Evolutionary conservation across 75 land plant genomes (phyloP), one percentile per base, ranked within the genome.

Genomic region (Chamaecyparis obtusa): DNA sequence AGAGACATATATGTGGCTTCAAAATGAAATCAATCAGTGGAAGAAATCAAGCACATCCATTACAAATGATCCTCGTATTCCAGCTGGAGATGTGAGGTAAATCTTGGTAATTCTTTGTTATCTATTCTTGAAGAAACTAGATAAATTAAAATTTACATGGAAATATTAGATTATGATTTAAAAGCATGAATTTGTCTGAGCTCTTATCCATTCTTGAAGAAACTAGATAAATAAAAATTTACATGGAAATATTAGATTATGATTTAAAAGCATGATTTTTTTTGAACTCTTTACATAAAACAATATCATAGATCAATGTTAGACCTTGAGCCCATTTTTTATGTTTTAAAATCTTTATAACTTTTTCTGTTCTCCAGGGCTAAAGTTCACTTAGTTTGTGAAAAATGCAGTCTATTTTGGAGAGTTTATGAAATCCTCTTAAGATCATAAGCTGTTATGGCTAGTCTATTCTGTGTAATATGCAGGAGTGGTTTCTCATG

Each of bases 41-140:
- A 81, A 46, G 49, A 81, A 46, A n/a, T 81, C 83, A 33, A 81
- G 30, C 6, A 48, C 64, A 33, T 84, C 57, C 24, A 17, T 36
- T 13, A 84, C 10, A 84, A 16, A 55, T 84, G 46, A 27, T 81
- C 83, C 46, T 27, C 16, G 3, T 27, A 81, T 81, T 44, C 83
- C 83, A 81, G n/a, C 19, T 46, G 83, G 64, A 55, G 85, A 84
- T 84, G 41, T 48, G 39, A 56, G 85, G 85, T 84, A 54, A 56
- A 54, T 84, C 48, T 46, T 13, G 54, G 54, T 51, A 51, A 51
- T 51, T 43, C n/a, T 11, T 39, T 46, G n/a, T 81, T 81, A 43
- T 44, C 2, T n/a, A 7, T 81, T 81, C 49, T n/a, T 81, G 83
- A 46, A 46, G 46, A 81, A 3, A 27, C 9, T 44, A 32, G n/a